Base-by-base conservation (phyloP, 495 filamentous ascomycete species). In the Glonium stellatum region DNA sequence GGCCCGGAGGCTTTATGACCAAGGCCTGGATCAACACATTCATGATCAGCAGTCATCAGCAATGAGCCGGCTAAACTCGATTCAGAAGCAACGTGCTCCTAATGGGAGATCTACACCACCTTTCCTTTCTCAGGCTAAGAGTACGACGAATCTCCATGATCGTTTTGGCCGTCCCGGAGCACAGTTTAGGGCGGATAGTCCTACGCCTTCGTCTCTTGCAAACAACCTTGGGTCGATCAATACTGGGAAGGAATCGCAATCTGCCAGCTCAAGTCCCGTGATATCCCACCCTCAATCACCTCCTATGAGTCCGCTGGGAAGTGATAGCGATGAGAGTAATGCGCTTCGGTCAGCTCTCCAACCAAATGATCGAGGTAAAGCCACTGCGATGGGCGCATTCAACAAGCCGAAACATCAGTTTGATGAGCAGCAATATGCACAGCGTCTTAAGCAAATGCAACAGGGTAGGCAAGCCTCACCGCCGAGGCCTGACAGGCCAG, bases 331-430 rank as follows among this genome's bases (percentile, higher is more conserved):
- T 1, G 85, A 91, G 11, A 64, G 75, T 0, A 71, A 81, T 0
- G 72, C 86, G 13, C 70, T 83, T 51, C 73, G 77, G 1, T 72
- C 73, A 9, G 74, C 87, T 13, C 77, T 92, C 10, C 83, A 88
- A 59, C 86, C 89, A 0, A 85, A 85, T 61, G 90, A 96, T 63
- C 75, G 82, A 42, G 90, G 89, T 19, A 95, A 95, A 71, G 89
- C 91, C 12, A 95, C 91, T 0, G 89, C 89, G 4, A 79, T 90
- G 72, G 89, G 89, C 15, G 78, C 89, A 1, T 95, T 95, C 74
- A 86, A 91, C 56, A 90, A 90, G 63, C 88, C 91, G 1, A 75
- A 71, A 21, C 80, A 85, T 42, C 77, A 80, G 9, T 96, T 91
- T 55, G 87, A 93, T 64, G 91, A 96, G 65, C 82, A 87, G 39